These are phyloP conservation scores for Bathelium albidoporum DNA, from an alignment of 495 filamentous ascomycete genomes.

Conservation along the genomic window DNA sequence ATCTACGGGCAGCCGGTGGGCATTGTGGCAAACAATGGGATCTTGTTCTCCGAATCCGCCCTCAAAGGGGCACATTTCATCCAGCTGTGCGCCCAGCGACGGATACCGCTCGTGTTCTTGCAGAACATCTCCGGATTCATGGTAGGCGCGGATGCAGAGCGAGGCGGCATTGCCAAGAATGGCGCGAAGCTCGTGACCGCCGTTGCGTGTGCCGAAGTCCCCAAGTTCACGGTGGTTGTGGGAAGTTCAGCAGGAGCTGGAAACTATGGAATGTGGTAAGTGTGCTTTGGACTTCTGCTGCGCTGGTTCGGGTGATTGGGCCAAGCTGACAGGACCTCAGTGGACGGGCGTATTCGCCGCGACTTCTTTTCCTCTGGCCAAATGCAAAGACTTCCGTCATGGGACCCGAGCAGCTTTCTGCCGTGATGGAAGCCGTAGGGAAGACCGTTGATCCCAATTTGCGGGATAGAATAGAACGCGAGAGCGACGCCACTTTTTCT, in stretches of 20 bases:
- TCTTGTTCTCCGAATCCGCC: conserved; percentile 83
- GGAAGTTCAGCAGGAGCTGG: conserved; percentile 68
- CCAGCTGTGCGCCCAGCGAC: conserved; percentile 85
- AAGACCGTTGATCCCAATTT: conserved; percentile 71
- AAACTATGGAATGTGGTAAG: conserved; percentile 75
- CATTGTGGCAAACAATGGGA: conserved; percentile 94
- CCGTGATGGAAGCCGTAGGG: conserved; percentile 92
- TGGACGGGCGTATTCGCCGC: conserved; percentile 84
- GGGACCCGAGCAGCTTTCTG: conserved; percentile 84
- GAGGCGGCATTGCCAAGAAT: conserved; percentile 94
- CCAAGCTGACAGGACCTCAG: conserved; percentile 28
- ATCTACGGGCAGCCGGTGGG: conserved; percentile 90
- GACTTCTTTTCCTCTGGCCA: conserved; percentile 96
- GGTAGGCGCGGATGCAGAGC: conserved; percentile 88
- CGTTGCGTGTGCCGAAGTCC: conserved; percentile 88
- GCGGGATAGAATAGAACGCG: conserved; percentile 74
- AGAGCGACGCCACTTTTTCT: conserved; percentile 82
- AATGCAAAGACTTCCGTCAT: conserved; percentile 93
- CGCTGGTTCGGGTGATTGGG: background rate
- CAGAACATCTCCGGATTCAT: conserved; percentile 98
- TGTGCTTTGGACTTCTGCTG: conserved; percentile 11
- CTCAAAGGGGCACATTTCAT: conserved; percentile 98
- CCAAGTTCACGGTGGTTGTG: conserved; percentile 93
- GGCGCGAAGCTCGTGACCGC: conserved; percentile 95
- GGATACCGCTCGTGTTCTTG: conserved; percentile 82